A percentile compares a stretch with the other conserved stretches of the same genome.
Evolutionary conservation across 1,139 yeast species (phyloP).

Genomic region (Yamadazyma mexicana): DNA sequence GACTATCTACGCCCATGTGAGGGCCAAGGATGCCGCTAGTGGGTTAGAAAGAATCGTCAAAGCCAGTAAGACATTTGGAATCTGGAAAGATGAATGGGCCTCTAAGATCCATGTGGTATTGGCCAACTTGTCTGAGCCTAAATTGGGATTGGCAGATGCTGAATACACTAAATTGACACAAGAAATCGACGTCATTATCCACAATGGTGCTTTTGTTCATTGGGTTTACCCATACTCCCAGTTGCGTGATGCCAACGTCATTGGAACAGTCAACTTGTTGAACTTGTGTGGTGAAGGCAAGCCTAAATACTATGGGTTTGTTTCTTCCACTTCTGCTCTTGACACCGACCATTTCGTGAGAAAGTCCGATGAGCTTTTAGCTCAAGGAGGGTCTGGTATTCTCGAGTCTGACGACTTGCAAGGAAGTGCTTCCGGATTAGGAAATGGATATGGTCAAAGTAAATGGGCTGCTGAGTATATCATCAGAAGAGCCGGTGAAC

Average conservation of each 20-base stretch:
- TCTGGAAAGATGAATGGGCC: conserved; percentile 71
- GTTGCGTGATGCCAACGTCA: conserved; percentile 89
- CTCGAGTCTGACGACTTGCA: conserved; percentile 77
- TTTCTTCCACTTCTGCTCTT: conserved; percentile 90
- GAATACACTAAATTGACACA: conserved; percentile 61
- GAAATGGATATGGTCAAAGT: conserved; percentile 94
- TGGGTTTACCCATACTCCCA: conserved; percentile 97
- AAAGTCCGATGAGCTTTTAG: conserved; percentile 67
- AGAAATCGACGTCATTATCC: conserved; percentile 78
- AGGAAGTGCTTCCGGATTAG: conserved; percentile 80
- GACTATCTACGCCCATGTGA: conserved; percentile 81
- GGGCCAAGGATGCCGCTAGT: conserved; percentile 68
- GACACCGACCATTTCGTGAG: conserved; percentile 81
- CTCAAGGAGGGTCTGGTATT: conserved; percentile 70
- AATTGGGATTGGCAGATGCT: conserved; percentile 65
- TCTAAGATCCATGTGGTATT: conserved; percentile 66
- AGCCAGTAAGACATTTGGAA: conserved; percentile 83
- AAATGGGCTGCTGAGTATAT: conserved; percentile 97
- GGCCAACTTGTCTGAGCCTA: conserved; percentile 73
- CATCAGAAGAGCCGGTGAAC: conserved; percentile 80
- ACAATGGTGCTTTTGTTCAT: conserved; percentile 97
- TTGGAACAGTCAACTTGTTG: conserved; percentile 83
- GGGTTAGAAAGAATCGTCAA: conserved; percentile 76
- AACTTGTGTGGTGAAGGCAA: conserved; percentile 78
- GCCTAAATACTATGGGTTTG: conserved; percentile 84